Evolutionary conservation across 345 rosid genomes (phyloP).

Genomic region (Gossypium herbaceum): DNA sequence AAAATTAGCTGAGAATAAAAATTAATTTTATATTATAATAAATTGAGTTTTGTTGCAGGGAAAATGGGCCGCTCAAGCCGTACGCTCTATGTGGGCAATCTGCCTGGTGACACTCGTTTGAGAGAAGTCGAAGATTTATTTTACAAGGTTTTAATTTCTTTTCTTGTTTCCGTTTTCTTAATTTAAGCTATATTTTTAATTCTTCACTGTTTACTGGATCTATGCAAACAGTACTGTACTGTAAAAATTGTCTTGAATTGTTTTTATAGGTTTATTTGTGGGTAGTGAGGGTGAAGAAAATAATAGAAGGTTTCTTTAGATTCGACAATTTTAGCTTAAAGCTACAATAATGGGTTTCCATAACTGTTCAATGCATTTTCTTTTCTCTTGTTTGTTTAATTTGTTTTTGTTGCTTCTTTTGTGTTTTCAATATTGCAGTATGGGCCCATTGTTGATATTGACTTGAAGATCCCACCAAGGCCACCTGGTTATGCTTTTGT

Average conservation of each 20-base stretch:
- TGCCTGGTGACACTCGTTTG: constrained; percentile 85
- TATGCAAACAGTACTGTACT: neutral
- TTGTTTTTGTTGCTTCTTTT: neutral
- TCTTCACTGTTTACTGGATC: neutral
- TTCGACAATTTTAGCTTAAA: neutral
- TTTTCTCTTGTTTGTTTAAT: too few relatives aligned
- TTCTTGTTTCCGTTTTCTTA: neutral
- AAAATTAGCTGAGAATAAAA: too few relatives aligned
- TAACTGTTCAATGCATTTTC: neutral
- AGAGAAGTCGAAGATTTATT: constrained; percentile 91
- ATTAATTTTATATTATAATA: neutral
- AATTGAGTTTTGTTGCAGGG: constrained; percentile 16
- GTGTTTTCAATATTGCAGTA: constrained; percentile 43
- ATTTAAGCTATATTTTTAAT: neutral
- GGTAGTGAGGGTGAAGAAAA: neutral
- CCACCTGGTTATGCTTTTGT: constrained; percentile 98
- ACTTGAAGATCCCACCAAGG: constrained; percentile 91
- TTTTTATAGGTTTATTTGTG: neutral
- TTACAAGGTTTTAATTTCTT: constrained; percentile 51
- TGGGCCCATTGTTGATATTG: constrained; percentile 87
- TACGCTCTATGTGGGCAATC: constrained; percentile 90
- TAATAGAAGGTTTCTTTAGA: neutral
- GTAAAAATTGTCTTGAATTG: neutral
- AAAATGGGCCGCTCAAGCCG: constrained; percentile 82
- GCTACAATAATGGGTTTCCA: neutral